These are phyloP conservation scores for Elaeagnus macrophylla DNA, from an alignment of 306 rosid species.

Conservation along the genomic window DNA sequence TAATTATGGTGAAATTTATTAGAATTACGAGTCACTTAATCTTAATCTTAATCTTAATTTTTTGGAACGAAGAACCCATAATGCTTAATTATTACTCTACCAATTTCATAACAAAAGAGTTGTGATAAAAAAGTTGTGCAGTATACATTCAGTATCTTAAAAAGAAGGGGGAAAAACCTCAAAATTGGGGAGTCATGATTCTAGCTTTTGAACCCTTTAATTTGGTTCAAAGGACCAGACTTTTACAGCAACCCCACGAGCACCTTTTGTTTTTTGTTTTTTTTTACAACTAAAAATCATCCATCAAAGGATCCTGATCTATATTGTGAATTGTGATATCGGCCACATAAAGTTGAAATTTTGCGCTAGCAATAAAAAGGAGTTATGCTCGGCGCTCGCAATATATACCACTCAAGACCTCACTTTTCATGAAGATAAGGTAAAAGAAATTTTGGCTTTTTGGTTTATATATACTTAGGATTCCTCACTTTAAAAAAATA, in stretches of 20 bases:
- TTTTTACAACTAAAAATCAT: constrained; percentile 29
- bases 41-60: no score
- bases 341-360: constrained; percentile 40
- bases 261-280: constrained; percentile 21
- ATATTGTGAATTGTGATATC: constrained; percentile 24
- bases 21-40: no score
- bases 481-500: constrained; percentile 50
- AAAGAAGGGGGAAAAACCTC: constrained; percentile 37
- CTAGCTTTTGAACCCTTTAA: constrained; percentile 62
- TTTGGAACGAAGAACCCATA: no score
- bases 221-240: constrained; percentile 18
- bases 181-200: constrained; percentile 62
- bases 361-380: constrained; percentile 32
- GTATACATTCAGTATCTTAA: constrained; percentile 81
- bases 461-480: constrained; percentile 51
- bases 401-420: constrained; percentile 21
- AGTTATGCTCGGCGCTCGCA: no score
- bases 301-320: constrained; percentile 26
- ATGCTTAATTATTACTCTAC: no score
- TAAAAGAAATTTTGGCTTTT: constrained; percentile 63
- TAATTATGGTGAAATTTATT: no score
- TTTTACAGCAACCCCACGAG: constrained; percentile 57
- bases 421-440: constrained; percentile 20
- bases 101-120: no score
- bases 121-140: constrained; percentile 46